These are phyloP conservation scores for Ganoderma lingzhi DNA, from an alignment of 1,284 basidiomycete species.

Conservation along the genomic window DNA sequence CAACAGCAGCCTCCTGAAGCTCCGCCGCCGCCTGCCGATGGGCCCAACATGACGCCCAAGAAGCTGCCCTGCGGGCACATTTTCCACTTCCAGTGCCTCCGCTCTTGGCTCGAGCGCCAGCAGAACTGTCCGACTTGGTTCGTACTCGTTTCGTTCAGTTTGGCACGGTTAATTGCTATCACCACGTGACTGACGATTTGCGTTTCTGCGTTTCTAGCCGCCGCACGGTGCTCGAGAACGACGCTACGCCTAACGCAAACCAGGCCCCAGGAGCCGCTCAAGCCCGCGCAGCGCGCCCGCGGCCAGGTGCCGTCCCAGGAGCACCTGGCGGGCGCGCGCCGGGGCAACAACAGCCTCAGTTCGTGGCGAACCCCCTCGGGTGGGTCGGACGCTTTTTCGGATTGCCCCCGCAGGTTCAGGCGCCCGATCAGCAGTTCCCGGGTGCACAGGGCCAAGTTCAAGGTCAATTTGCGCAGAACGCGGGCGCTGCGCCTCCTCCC, in stretches of 20 bases:
- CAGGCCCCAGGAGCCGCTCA: slow-evolving; percentile 35
- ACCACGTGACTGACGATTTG: slow-evolving; percentile 20
- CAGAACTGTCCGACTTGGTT: slow-evolving; percentile 97
- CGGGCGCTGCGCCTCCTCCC: slow-evolving; percentile 25
- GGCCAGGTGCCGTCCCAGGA: slow-evolving; percentile 22
- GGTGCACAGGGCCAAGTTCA: slow-evolving; percentile 29
- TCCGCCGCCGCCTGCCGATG: slow-evolving; percentile 34
- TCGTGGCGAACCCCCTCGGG: slow-evolving; percentile 39
- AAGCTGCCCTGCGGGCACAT: slow-evolving; percentile 96
- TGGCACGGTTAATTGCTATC: slow-evolving; percentile 13
- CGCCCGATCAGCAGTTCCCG: slow-evolving; percentile 29
- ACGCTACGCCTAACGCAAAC: slow-evolving; percentile 38
- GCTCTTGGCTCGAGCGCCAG: slow-evolving; percentile 98
- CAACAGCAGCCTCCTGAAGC: slow-evolving; percentile 24
- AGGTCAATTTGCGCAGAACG: slow-evolving; percentile 25
- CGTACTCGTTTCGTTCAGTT: slow-evolving; percentile 36
- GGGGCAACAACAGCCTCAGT: slow-evolving; percentile 15
- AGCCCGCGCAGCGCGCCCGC: slow-evolving; percentile 33
- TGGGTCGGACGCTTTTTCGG: slow-evolving; percentile 62
- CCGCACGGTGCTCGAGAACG: slow-evolving; percentile 81
- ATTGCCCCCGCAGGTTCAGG: slow-evolving; percentile 38
- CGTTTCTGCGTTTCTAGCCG: slow-evolving; percentile 59
- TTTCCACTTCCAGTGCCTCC: slow-evolving; percentile 97
- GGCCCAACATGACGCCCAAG: slow-evolving; percentile 92
- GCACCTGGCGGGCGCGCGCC: slow-evolving; percentile 4